These are phyloP conservation scores for Pseudogymnoascus sp. DNA, from an alignment of 2,329 filamentous ascomycete species.

Conservation along the genomic window DNA sequence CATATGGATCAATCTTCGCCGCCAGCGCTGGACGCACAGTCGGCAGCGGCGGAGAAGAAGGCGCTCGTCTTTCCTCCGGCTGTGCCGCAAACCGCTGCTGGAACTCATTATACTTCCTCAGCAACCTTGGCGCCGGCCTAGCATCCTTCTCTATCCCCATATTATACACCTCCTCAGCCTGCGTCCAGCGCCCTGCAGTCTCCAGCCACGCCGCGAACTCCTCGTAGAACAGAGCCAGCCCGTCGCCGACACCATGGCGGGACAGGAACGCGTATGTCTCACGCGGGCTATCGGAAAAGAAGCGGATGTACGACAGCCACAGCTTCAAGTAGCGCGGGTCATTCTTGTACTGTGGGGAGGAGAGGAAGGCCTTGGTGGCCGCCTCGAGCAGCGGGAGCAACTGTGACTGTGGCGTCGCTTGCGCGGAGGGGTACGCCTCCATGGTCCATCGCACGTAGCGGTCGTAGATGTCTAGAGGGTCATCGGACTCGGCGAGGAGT, in stretches of 20 bases:
- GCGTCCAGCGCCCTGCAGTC: constrained; percentile 71
- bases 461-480: constrained; percentile 91
- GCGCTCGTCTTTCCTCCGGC: constrained; percentile 56
- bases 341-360: constrained; percentile 84
- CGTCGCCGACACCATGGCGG: constrained; percentile 79
- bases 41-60: constrained; percentile 81
- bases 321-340: constrained; percentile 88
- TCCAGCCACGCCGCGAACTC: constrained; percentile 95
- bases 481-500: constrained; percentile 77
- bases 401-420: constrained; percentile 87
- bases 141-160: constrained; percentile 86
- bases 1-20: constrained; percentile 80
- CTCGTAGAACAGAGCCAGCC: constrained; percentile 88
- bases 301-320: constrained; percentile 88
- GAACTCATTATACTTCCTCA: constrained; percentile 91
- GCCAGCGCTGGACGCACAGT: constrained; percentile 75
- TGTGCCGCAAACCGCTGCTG: constrained; percentile 68
- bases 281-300: constrained; percentile 88
- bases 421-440: constrained; percentile 88
- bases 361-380: constrained; percentile 83
- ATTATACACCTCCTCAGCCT: constrained; percentile 90
- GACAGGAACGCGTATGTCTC: constrained; percentile 90
- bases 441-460: constrained; percentile 96
- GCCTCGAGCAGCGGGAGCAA: constrained; percentile 84
- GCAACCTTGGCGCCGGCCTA: constrained; percentile 68